phyloP scores from a whole-genome alignment of 73 alveolate species.

The Tetrahymena malaccensis region DNA sequence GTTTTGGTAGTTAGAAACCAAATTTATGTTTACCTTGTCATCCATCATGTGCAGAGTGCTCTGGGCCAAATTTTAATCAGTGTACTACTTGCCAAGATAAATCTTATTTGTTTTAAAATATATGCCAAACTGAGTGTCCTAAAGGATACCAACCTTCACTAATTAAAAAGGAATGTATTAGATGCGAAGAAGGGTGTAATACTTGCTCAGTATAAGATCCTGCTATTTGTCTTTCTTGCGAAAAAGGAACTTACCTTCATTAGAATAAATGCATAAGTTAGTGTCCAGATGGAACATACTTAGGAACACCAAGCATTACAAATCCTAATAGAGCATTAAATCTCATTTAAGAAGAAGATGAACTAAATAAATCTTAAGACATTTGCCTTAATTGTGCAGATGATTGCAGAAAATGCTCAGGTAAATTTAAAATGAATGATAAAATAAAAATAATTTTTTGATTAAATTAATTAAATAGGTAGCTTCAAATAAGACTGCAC shows the following conservation, averaged over 20 bases:
- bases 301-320: neutral
- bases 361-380: neutral
- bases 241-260: neutral
- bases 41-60: neutral
- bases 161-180: neutral
- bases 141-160: neutral
- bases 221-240: neutral
- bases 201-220: neutral
- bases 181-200: neutral
- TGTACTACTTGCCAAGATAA: neutral
- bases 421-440: neutral
- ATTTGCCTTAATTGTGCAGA: neutral
- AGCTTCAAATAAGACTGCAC: neutral
- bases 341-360: neutral
- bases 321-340: neutral
- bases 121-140: neutral
- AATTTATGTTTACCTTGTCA: neutral
- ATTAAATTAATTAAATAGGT: neutral
- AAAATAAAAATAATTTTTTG: neutral
- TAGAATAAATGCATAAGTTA: neutral
- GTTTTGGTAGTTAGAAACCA: neutral
- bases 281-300: neutral
- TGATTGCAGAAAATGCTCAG: neutral
- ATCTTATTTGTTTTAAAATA: neutral
- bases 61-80: neutral